Evolutionary conservation across 2,329 filamentous ascomycete species (phyloP).

Genomic region (Hymenoscyphus salicellus): DNA sequence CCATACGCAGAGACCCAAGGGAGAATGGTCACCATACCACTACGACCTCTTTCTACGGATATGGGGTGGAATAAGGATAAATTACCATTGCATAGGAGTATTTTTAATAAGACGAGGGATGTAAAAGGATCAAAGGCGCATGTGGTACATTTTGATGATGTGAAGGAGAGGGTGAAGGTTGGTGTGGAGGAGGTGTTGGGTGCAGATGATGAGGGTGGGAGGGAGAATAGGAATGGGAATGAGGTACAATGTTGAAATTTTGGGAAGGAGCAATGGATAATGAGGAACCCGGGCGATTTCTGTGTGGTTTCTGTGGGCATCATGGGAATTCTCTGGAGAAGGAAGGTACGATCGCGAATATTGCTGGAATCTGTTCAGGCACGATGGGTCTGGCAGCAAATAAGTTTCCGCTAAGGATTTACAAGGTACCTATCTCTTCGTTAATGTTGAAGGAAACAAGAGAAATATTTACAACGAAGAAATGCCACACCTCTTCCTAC

Average conservation of each 20-base stretch:
- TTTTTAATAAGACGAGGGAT: conserved; percentile 2
- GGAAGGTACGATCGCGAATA: background rate
- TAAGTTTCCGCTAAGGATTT: too few relatives aligned
- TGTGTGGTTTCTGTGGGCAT: background rate
- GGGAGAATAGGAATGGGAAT: background rate
- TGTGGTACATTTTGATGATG: background rate
- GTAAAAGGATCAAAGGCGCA: background rate
- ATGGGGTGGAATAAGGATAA: background rate
- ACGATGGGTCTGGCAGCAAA: too few relatives aligned
- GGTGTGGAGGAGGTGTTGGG: background rate
- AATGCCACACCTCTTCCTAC: too few relatives aligned
- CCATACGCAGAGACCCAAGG: background rate
- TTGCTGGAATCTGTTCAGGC: background rate
- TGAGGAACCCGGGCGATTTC: background rate
- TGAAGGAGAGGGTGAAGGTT: background rate
- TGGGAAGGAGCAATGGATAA: background rate
- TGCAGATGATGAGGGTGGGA: background rate
- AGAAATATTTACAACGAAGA: too few relatives aligned
- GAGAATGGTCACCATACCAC: background rate
- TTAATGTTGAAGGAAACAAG: too few relatives aligned
- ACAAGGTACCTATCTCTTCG: too few relatives aligned
- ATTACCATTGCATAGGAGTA: background rate
- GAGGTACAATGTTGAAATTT: background rate
- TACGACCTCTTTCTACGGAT: background rate
- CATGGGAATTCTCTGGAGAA: background rate